These are phyloP conservation scores for Fusarium transvaalense DNA, from an alignment of 2,329 filamentous ascomycete species.

Conservation along the genomic window DNA sequence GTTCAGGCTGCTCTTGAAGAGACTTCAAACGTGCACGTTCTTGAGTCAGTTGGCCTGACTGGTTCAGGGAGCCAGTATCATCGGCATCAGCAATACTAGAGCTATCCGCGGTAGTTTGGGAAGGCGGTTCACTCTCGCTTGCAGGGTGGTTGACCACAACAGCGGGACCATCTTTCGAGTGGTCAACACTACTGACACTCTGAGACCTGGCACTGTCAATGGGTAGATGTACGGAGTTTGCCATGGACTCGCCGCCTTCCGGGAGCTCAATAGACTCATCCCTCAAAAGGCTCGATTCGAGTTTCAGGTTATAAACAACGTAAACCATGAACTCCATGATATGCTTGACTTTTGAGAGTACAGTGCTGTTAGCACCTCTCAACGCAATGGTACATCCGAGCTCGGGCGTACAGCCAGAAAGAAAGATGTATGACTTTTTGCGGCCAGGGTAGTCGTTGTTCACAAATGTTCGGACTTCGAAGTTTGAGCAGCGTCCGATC, in stretches of 20 bases:
- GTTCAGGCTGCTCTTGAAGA: constrained; percentile 60
- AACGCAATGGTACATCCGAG: constrained; percentile 95
- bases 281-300: constrained; percentile 93
- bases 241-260: constrained; percentile 61
- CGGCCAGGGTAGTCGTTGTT: constrained; percentile 78
- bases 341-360: constrained; percentile 84
- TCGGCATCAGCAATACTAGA: constrained; percentile 47
- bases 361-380: constrained; percentile 79
- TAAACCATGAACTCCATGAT: constrained; percentile 99
- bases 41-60: constrained; percentile 39
- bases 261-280: constrained; percentile 93
- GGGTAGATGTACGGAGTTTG: constrained; percentile 57
- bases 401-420: constrained; percentile 89
- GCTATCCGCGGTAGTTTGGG: constrained; percentile 52
- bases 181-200: constrained; percentile 50
- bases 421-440: constrained; percentile 95
- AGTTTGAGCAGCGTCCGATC: constrained; percentile 84
- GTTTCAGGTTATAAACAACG: constrained; percentile 95
- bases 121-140: constrained; percentile 55
- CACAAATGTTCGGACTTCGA: constrained; percentile 96
- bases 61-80: constrained; percentile 47
- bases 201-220: constrained; percentile 56
- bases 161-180: constrained; percentile 48
- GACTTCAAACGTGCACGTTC: constrained; percentile 51
- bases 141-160: constrained; percentile 54